phyloP scores from a whole-genome alignment of 129 eudicot genomes.

The Pulicaria dysenterica region DNA sequence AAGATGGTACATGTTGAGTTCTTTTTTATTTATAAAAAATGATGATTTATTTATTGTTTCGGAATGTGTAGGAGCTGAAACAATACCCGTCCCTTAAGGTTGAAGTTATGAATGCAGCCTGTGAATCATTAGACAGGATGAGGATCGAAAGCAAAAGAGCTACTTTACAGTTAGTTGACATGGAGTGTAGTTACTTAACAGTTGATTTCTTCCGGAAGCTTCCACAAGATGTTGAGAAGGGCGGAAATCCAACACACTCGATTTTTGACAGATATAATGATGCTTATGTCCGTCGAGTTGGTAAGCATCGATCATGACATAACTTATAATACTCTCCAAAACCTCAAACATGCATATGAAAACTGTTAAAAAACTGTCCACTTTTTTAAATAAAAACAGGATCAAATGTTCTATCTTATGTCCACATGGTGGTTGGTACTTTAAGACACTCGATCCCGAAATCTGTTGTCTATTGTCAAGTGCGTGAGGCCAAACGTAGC shows the following conservation, averaged over 20 bases:
- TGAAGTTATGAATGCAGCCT: slow-evolving; percentile 79
- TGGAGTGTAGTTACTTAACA: slow-evolving; percentile 91
- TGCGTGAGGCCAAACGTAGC: slow-evolving; percentile 95
- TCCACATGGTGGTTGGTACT: slow-evolving; percentile 81
- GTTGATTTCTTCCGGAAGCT: slow-evolving; percentile 95
- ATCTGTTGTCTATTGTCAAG: slow-evolving; percentile 93
- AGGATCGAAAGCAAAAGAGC: slow-evolving; percentile 88
- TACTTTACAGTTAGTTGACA: slow-evolving; percentile 86
- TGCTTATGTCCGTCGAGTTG: slow-evolving; percentile 85
- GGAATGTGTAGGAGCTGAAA: slow-evolving; percentile 72
- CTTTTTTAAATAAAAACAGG: slow-evolving; percentile 40
- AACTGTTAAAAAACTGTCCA: not conserved
- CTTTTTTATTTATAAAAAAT: not conserved
- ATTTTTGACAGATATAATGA: slow-evolving; percentile 89
- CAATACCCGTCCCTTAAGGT: slow-evolving; percentile 89
- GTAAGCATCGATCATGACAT: slow-evolving; percentile 41
- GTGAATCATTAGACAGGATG: slow-evolving; percentile 85
- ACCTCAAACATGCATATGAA: not conserved
- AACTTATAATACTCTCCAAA: not conserved
- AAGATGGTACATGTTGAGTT: not conserved
- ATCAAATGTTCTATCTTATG: slow-evolving; percentile 79
- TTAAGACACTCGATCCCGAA: slow-evolving; percentile 90
- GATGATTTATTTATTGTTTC: not conserved
- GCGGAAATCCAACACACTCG: slow-evolving; percentile 96
- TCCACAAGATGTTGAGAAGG: slow-evolving; percentile 96